These are phyloP conservation scores for Termitomyces heimii DNA, from an alignment of 768 basidiomycete genomes.

Conservation along the genomic window DNA sequence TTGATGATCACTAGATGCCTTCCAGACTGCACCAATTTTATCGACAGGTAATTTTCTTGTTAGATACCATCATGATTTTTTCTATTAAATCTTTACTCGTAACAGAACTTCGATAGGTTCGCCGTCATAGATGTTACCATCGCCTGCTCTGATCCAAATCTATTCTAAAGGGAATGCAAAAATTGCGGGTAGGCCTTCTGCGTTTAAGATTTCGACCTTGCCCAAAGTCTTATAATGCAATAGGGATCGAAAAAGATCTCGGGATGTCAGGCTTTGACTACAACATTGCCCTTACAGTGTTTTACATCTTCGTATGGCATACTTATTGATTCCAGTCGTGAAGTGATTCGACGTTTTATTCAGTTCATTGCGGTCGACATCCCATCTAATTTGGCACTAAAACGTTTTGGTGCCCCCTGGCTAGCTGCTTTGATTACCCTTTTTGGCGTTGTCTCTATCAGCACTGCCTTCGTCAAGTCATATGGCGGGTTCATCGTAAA, in stretches of 20 bases:
- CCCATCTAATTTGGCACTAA: slow-evolving; percentile 18
- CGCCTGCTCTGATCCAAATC: neutral
- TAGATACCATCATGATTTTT: neutral
- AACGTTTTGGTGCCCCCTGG: slow-evolving; percentile 16
- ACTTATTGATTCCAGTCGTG: neutral
- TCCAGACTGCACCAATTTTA: slow-evolving; percentile 18
- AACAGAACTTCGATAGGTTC: slow-evolving; percentile 17
- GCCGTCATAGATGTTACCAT: neutral
- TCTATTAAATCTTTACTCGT: neutral
- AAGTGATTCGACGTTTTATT: neutral
- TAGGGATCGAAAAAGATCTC: slow-evolving; percentile 26
- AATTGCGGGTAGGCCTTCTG: slow-evolving; percentile 12
- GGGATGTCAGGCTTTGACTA: slow-evolving; percentile 29
- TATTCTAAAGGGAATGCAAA: slow-evolving; percentile 16
- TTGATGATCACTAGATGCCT: neutral
- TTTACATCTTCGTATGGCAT: slow-evolving; percentile 21
- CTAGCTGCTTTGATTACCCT: slow-evolving; percentile 15
- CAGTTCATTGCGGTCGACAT: slow-evolving; percentile 18
- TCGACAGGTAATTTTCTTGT: slow-evolving; percentile 12
- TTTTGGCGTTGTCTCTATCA: slow-evolving; percentile 16
- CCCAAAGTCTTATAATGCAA: neutral
- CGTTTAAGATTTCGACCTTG: neutral
- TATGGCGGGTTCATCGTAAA: slow-evolving; percentile 17
- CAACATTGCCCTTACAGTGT: slow-evolving; percentile 28
- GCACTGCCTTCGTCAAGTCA: slow-evolving; percentile 18